Base-by-base conservation (phyloP, 148 eudicot genomes). In the Gaultheria prostrata region DNA sequence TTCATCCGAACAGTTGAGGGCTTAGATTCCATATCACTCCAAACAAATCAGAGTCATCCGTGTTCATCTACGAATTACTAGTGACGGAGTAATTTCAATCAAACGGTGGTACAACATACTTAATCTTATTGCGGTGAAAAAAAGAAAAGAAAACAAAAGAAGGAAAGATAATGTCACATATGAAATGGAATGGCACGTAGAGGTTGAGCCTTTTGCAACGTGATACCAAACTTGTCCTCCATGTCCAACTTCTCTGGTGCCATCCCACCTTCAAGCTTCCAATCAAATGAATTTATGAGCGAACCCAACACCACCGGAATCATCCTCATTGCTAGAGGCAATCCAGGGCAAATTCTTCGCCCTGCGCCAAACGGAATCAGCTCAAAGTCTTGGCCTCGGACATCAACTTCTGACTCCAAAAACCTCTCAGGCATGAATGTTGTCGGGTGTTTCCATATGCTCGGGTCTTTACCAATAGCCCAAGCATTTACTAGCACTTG, bases 331-430 rank as follows among this genome's bases (percentile, higher is more conserved):
- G 83, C 83, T 6, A 82, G 46, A n/a, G 63, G 35, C 43, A 70
- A 4, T 50, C 77, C 67, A 8, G 48, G 83, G 45, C 83, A 82
- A 17, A 82, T 82, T 26, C 83, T 48, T 7, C 83, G 45, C 13
- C 83, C 77, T 7, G 83, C 63, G 14, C 77, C 77, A 48, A 82
- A 70, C 6, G 83, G 83, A 32, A 82, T 82, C 24, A 82, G 50
- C 78, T 82, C 83, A 18, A 71, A 82, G 13, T 82, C 65, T 7
- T 21, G 39, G 54, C 83, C 83, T 49, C 57, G 50, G 63, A 82
- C 30, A 69, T 82, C 77, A 20, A 82, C 51, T 8, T 49, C 30
- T 17, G 65, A 82, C 63, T 65, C 77, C 45, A 82, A 46, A 43
- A 82, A 82, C 46, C 83, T 82, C 74, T 82, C 77, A 0, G 77